Base-by-base conservation (phyloP, 2,329 filamentous ascomycete genomes). In the Fusarium torulosum region DNA sequence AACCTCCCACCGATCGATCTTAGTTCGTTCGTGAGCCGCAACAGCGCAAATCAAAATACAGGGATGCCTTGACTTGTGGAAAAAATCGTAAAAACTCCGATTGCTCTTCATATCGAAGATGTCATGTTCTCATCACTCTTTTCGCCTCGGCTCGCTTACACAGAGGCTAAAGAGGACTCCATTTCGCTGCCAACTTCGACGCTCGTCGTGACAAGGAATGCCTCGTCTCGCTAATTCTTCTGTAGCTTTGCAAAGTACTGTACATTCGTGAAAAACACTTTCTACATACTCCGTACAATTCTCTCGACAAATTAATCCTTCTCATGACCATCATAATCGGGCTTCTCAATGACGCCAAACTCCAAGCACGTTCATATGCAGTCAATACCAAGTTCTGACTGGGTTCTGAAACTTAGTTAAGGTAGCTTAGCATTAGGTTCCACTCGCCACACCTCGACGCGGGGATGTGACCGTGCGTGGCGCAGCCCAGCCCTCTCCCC, bases 331-430 rank as follows among this genome's bases (percentile, higher is more conserved):
- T 25, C 37, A 23, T 20, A 43, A 47, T 31, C n/a, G 15, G 40
- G 20, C 41, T 53, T 45, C 37, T 60, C 49, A 35, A 63, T 60
- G 63, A 67, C 63, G 53, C 63, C 54, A 53, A 40, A 59, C 59
- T 40, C 56, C 61, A 63, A 55, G 50, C 31, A 41, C 51, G 17
- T 63, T 37, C 38, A 55, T 38, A 33, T 51, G 27, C 27, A 31
- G 37, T 58, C 25, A 8, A 55, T 37, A 55, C 66, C 66, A 70
- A 67, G 54, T 67, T 63, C 23, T 44, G 53, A 60, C 66, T 67
- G 67, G 66, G 66, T 64, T 64, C 58, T 64, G 67, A 70, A 69
- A 69, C 67, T 23, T 50, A 61, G 52, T 49, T 9, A n/a, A 37
- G 35, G 17, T 37, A 37, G 33, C 17, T 37, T 37, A 37, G 17